phyloP scores from a whole-genome alignment of 1,284 basidiomycete genomes.

The Fomitiporia mediterranea region DNA sequence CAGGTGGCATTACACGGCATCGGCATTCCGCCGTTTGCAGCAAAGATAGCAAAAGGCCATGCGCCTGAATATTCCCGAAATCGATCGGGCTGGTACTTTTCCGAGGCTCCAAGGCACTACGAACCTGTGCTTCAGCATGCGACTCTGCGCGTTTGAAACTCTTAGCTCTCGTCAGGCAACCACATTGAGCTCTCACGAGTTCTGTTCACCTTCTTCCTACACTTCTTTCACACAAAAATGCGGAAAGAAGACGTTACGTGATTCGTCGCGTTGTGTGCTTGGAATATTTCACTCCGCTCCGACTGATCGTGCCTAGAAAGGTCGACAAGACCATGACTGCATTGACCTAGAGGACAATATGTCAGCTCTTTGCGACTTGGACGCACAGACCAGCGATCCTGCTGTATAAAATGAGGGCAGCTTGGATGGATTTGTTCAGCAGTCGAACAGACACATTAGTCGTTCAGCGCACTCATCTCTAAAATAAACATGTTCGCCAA shows the following conservation, averaged over 20 bases:
- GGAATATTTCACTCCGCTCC: neutral
- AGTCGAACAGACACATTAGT: neutral
- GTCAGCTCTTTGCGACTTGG: neutral
- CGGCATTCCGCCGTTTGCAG: too few relatives aligned
- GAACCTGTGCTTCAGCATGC: neutral
- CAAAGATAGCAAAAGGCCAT: too few relatives aligned
- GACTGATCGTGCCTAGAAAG: neutral
- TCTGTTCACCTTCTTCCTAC: neutral
- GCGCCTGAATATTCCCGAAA: neutral
- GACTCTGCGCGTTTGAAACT: neutral
- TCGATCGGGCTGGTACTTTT: neutral
- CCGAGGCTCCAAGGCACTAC: neutral
- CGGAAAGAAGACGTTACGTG: neutral
- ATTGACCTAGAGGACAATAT: neutral
- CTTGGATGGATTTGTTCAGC: neutral
- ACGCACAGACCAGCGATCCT: neutral
- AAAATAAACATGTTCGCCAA: constrained; percentile 18
- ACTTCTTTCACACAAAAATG: neutral
- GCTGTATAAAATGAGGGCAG: neutral
- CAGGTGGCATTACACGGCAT: too few relatives aligned
- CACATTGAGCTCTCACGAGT: neutral
- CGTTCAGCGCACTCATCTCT: neutral
- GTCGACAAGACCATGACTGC: neutral
- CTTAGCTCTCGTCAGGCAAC: too few relatives aligned
- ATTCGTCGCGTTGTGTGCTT: neutral